A percentile compares a stretch with the other conserved stretches of the same genome.
These are phyloP conservation scores for Blastobotrys illinoisensis DNA, from an alignment of 1,139 yeast species.

Conservation along the genomic window DNA sequence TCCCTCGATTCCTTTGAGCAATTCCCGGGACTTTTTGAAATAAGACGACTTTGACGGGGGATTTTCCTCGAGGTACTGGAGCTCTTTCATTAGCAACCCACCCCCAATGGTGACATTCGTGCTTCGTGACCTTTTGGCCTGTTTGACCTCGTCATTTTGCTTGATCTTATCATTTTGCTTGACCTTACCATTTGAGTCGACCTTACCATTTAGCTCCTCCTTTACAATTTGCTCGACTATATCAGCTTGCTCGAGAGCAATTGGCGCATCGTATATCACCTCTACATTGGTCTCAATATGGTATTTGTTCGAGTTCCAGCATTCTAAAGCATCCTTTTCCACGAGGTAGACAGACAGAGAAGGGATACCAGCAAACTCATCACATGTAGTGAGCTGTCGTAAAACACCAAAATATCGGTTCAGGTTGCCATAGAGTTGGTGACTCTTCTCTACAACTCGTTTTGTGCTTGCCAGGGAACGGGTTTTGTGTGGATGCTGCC, in stretches of 20 bases:
- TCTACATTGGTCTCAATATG: conserved; percentile 7
- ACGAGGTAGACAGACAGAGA: conserved; percentile 23
- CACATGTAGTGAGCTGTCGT: conserved; percentile 21
- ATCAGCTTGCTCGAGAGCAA: not conserved
- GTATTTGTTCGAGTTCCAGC: conserved; percentile 26
- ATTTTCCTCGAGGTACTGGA: not conserved
- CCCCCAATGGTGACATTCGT: not conserved
- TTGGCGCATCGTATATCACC: conserved; percentile 16
- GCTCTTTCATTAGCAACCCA: not conserved
- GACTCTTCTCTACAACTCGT: conserved; percentile 18
- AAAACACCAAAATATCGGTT: conserved; percentile 50
- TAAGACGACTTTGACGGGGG: not conserved
- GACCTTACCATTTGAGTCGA: no score
- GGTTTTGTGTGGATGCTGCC: conserved; percentile 68
- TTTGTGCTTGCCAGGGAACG: conserved; percentile 45
- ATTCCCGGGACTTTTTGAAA: conserved; percentile 2
- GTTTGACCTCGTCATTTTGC: no score
- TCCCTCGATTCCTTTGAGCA: not conserved
- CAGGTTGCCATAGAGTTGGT: conserved; percentile 35
- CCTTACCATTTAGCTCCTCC: not conserved
- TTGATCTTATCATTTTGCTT: no score
- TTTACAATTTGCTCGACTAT: not conserved
- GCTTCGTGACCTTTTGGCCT: not conserved
- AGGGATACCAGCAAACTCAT: not conserved
- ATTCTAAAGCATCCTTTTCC: conserved; percentile 18